These are phyloP conservation scores for Lasiosphaeriaceae sp. DNA, from an alignment of 495 filamentous ascomycete species.

Conservation along the genomic window DNA sequence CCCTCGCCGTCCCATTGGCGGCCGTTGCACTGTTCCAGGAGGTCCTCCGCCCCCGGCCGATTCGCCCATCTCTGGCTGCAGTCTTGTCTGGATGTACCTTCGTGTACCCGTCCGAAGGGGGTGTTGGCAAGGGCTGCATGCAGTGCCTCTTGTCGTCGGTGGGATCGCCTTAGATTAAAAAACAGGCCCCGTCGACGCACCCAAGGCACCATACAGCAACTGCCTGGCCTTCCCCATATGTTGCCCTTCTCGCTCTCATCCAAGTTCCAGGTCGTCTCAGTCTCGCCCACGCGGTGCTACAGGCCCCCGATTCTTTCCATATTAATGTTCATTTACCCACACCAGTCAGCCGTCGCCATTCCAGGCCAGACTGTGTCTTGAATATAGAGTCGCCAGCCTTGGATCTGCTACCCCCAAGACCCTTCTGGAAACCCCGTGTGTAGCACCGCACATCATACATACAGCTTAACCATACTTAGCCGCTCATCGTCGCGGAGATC, in stretches of 20 bases:
- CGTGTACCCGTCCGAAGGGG: conserved; percentile 16
- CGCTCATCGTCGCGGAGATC: conserved; percentile 1
- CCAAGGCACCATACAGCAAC: conserved; percentile 1
- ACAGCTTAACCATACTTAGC: conserved; percentile 9
- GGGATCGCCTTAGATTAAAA: conserved; percentile 14
- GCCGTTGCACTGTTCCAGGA: conserved; percentile 25
- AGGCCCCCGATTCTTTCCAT: conserved; percentile 37
- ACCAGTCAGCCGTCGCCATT: conserved; percentile 36
- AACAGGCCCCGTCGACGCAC: not conserved
- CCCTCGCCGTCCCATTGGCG: conserved; percentile 16
- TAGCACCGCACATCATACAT: conserved; percentile 2
- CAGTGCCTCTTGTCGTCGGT: not conserved
- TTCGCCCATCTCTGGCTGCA: conserved; percentile 13
- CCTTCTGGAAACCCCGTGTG: conserved; percentile 8
- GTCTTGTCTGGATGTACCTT: conserved; percentile 18
- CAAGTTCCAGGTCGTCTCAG: conserved; percentile 22
- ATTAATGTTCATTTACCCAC: conserved; percentile 45
- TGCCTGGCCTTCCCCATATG: conserved; percentile 7
- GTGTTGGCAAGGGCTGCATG: conserved; percentile 2
- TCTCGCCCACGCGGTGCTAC: conserved; percentile 21
- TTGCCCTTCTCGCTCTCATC: conserved; percentile 6
- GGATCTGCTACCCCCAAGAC: conserved; percentile 28
- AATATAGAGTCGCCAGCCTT: conserved; percentile 29
- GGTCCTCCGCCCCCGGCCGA: conserved; percentile 19
- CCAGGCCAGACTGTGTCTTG: conserved; percentile 33